phyloP scores from a whole-genome alignment of 768 basidiomycete species.

The Lentinula sp. region DNA sequence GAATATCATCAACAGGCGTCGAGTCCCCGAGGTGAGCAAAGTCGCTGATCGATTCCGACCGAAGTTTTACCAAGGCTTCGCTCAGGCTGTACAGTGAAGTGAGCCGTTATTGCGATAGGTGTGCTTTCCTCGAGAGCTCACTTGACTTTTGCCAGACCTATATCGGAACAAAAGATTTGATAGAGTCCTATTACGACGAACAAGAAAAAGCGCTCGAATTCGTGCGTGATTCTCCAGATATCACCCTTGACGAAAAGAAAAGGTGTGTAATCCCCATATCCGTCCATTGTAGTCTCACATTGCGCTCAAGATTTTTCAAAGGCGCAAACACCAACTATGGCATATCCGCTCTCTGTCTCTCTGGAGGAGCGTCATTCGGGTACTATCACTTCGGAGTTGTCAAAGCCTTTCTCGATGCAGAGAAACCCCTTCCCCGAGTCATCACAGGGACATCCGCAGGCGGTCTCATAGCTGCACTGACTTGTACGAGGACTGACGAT shows the following conservation, averaged over 20 bases:
- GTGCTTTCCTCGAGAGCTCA: constrained; percentile 10
- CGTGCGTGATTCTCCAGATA: constrained; percentile 64
- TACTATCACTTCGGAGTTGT: constrained; percentile 94
- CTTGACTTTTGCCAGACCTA: constrained; percentile 57
- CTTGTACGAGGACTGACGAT: constrained; percentile 83
- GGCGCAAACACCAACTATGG: constrained; percentile 86
- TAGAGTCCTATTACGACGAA: constrained; percentile 83
- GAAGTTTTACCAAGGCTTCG: constrained; percentile 6
- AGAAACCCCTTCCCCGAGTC: constrained; percentile 75
- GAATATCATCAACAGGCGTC: constrained; percentile 23
- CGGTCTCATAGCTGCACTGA: constrained; percentile 68
- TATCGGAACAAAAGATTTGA: constrained; percentile 82
- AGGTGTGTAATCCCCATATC: constrained; percentile 20
- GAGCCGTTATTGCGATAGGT: constrained; percentile 25
- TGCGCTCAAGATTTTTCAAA: constrained; percentile 62
- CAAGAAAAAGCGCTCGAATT: constrained; percentile 71
- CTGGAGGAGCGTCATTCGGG: constrained; percentile 93
- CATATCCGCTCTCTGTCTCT: constrained; percentile 84
- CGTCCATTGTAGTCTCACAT: background rate
- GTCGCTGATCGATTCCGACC: background rate
- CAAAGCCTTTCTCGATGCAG: constrained; percentile 85
- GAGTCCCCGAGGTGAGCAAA: constrained; percentile 65
- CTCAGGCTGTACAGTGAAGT: constrained; percentile 87
- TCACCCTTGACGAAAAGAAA: constrained; percentile 84
- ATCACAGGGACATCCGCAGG: constrained; percentile 95